A percentile compares a stretch with the other conserved stretches of the same genome.
Evolutionary conservation across 805 yeast species (phyloP).

Genomic region (Cyberlindnera samutprakarnensis): DNA sequence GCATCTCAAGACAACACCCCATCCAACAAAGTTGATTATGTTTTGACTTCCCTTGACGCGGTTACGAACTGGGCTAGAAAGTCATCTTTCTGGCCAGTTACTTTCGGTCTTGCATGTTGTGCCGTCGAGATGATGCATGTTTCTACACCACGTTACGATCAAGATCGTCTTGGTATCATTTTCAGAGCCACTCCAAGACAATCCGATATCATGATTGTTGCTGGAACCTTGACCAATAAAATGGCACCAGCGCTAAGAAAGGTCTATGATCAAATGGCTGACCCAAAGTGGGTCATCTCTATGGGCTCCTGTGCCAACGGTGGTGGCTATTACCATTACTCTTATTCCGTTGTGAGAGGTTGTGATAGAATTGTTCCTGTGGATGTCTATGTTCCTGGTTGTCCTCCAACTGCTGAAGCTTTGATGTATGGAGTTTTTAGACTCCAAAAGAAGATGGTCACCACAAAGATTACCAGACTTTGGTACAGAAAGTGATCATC

Average conservation of each 20-base stretch:
- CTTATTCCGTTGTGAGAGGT: slow-evolving; percentile 84
- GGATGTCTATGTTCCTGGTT: slow-evolving; percentile 86
- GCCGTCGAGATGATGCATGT: slow-evolving; percentile 96
- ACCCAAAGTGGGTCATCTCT: slow-evolving; percentile 89
- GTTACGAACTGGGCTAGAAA: slow-evolving; percentile 89
- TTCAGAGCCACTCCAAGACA: slow-evolving; percentile 93
- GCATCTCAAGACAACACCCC: slow-evolving; percentile 29
- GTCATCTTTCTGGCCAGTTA: slow-evolving; percentile 90
- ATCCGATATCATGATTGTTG: slow-evolving; percentile 86
- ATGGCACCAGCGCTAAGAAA: slow-evolving; percentile 93
- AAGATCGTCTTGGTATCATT: slow-evolving; percentile 86
- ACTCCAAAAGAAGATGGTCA: slow-evolving; percentile 84
- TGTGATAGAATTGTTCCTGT: slow-evolving; percentile 86
- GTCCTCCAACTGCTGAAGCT: slow-evolving; percentile 90
- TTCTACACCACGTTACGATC: slow-evolving; percentile 86
- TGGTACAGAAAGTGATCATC: slow-evolving; percentile 59
- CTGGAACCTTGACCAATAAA: slow-evolving; percentile 85
- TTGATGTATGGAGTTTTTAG: slow-evolving; percentile 87
- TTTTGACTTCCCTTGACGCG: slow-evolving; percentile 72
- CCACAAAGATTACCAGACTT: slow-evolving; percentile 70
- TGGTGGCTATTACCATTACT: slow-evolving; percentile 88
- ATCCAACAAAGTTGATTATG: slow-evolving; percentile 63
- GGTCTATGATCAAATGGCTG: slow-evolving; percentile 92
- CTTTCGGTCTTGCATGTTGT: slow-evolving; percentile 88
- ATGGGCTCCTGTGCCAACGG: slow-evolving; percentile 96